Evolutionary conservation across 495 filamentous ascomycete genomes (phyloP).

Genomic region (Oidiodendron maius): DNA sequence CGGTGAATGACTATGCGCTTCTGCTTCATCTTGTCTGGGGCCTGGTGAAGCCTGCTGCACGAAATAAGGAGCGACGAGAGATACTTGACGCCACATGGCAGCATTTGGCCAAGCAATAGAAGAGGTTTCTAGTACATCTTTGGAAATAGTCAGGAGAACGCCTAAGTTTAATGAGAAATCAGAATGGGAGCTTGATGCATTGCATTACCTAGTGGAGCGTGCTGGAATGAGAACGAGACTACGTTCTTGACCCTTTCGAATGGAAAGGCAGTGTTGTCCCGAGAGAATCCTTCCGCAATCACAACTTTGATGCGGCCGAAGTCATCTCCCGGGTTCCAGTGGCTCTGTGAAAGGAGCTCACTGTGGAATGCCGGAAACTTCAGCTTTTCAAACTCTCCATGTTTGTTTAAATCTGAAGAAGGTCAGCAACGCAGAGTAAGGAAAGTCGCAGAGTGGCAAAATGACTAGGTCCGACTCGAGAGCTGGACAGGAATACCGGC

Average conservation of each 20-base stretch:
- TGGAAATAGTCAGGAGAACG: no score
- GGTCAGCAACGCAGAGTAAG: slow-evolving; percentile 2
- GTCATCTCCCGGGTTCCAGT: slow-evolving; percentile 68
- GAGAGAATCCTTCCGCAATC: slow-evolving; percentile 65
- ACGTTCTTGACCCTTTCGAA: slow-evolving; percentile 70
- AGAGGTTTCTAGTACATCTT: slow-evolving; percentile 68
- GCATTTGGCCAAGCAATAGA: slow-evolving; percentile 81
- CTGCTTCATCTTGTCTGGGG: slow-evolving; percentile 24
- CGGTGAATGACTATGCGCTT: slow-evolving; percentile 47
- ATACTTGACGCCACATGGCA: slow-evolving; percentile 58
- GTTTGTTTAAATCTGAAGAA: slow-evolving; percentile 51
- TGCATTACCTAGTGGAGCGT: slow-evolving; percentile 75
- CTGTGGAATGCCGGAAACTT: slow-evolving; percentile 70
- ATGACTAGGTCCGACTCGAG: no score
- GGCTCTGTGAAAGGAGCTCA: slow-evolving; percentile 62
- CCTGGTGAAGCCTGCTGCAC: slow-evolving; percentile 29
- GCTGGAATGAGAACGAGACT: slow-evolving; percentile 78
- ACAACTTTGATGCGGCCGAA: slow-evolving; percentile 72
- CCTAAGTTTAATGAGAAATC: no score
- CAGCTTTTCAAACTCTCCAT: slow-evolving; percentile 56
- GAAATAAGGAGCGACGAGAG: slow-evolving; percentile 28
- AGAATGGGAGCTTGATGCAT: no score
- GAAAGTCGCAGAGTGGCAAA: not conserved
- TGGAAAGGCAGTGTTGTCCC: slow-evolving; percentile 40
- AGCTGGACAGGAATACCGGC: not conserved